These are phyloP conservation scores for Piromyces finnis DNA, from an alignment of 192 early-diverging fungal species.

Conservation along the genomic window DNA sequence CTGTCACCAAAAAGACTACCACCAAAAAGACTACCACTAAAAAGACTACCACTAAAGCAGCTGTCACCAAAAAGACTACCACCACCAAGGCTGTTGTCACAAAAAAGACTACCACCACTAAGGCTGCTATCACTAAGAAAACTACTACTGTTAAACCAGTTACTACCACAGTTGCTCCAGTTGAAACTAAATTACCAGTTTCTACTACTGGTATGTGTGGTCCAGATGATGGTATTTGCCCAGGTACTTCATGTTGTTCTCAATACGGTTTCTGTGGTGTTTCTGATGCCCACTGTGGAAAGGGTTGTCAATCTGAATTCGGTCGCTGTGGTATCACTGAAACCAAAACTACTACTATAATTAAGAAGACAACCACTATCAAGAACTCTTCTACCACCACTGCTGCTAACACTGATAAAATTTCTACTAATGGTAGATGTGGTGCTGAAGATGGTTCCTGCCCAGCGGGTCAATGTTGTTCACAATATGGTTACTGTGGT, in stretches of 20 bases:
- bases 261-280: neutral
- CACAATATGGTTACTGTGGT: neutral
- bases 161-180: neutral
- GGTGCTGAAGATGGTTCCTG: neutral
- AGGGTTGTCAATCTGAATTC: constrained; percentile 2
- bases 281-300: neutral
- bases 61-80: too few species aligned
- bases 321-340: neutral
- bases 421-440: neutral
- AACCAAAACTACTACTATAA: too few species aligned
- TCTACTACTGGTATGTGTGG: neutral
- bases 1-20: too few species aligned
- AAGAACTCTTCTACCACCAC: too few species aligned
- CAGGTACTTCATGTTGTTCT: neutral
- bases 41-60: too few species aligned
- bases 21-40: too few species aligned
- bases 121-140: neutral
- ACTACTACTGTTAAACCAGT: neutral
- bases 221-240: constrained; percentile 7
- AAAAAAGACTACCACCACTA: too few species aligned
- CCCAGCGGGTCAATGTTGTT: neutral
- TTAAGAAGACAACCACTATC: neutral
- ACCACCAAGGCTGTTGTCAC: too few species aligned
- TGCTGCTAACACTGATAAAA: neutral
- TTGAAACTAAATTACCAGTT: neutral